phyloP scores from a whole-genome alignment of 306 rosid species.

The Ormosia semicastrata region DNA sequence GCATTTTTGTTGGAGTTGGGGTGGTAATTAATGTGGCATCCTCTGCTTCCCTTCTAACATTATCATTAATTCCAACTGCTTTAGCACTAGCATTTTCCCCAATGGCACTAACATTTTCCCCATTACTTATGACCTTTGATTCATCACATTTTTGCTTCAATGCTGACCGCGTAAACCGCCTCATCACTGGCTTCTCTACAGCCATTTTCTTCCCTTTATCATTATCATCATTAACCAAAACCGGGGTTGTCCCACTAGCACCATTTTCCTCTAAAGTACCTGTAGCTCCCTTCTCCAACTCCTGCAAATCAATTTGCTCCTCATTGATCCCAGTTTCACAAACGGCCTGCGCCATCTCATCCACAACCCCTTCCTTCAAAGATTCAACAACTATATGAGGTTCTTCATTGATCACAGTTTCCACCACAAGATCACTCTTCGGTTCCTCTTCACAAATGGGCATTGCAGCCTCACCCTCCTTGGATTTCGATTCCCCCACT shows the following conservation, averaged over 20 bases:
- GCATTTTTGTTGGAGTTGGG: not conserved
- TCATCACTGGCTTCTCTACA: slow-evolving; percentile 36
- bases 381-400: slow-evolving; percentile 3
- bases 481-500: slow-evolving; percentile 14
- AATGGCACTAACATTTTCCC: not conserved
- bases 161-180: slow-evolving; percentile 68
- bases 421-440: slow-evolving; percentile 31
- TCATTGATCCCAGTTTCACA: not conserved
- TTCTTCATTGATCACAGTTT: slow-evolving; percentile 30
- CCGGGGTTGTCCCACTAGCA: not conserved
- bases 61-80: slow-evolving; percentile 13
- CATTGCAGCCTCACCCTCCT: slow-evolving; percentile 5
- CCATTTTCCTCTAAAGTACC: not conserved
- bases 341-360: not conserved
- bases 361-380: slow-evolving; percentile 19
- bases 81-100: not conserved
- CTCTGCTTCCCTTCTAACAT: slow-evolving; percentile 2
- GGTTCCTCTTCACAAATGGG: slow-evolving; percentile 37
- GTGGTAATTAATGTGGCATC: not conserved
- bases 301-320: not conserved
- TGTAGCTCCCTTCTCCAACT: slow-evolving; percentile 1
- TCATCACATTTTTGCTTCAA: slow-evolving; percentile 47
- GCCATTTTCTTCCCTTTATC: not conserved
- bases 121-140: not conserved
- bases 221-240: not conserved